Conservation (phyloP, 129 eudicot species). For the Solidago caesia region DNA sequence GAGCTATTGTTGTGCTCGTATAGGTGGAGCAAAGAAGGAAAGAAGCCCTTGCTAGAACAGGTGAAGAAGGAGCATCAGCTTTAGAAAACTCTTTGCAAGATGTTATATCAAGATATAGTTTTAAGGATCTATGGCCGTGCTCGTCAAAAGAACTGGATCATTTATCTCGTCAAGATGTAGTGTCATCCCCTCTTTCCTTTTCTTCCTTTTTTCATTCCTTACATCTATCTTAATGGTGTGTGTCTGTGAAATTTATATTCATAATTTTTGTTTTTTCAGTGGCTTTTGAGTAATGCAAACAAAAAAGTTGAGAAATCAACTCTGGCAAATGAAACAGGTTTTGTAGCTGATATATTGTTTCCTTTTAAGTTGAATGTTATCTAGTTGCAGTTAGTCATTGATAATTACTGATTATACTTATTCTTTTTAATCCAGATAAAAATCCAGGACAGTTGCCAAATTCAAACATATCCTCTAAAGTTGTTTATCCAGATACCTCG, state of each 20-base stretch:
- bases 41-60: constrained; percentile 74
- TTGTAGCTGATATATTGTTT: constrained; percentile 31
- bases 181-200: not conserved
- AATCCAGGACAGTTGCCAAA: constrained; percentile 38
- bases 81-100: constrained; percentile 87
- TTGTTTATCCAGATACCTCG: constrained; percentile 75
- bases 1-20: constrained; percentile 9
- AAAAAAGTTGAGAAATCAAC: constrained; percentile 69
- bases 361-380: not conserved
- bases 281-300: constrained; percentile 74
- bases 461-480: constrained; percentile 48
- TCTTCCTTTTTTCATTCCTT: not conserved
- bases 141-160: constrained; percentile 89
- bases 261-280: constrained; percentile 42
- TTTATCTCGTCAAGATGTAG: constrained; percentile 83
- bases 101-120: constrained; percentile 85
- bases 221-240: not conserved
- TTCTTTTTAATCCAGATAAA: constrained; percentile 49
- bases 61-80: constrained; percentile 66
- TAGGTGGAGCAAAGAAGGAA: constrained; percentile 98
- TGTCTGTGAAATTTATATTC: not conserved
- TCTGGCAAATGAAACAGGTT: constrained; percentile 49
- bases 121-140: constrained; percentile 96
- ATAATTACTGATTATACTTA: constrained; percentile 4
- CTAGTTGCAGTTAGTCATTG: not conserved